Percentiles rank a stretch among this genome's conserved stretches.
Conservation (phyloP, 164 flowering plant genomes). For the Stephania cephalantha region DNA sequence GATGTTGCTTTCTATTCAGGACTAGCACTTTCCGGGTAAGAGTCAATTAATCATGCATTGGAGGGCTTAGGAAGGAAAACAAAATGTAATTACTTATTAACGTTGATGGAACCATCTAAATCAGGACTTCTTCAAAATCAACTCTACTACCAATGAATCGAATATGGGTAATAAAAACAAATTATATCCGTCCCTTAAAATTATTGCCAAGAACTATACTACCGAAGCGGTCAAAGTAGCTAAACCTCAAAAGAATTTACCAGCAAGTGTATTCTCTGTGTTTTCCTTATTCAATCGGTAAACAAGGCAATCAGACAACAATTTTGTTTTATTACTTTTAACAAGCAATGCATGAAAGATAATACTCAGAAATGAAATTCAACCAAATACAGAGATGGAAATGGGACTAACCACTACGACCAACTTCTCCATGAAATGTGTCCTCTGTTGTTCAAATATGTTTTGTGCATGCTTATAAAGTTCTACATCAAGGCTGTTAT, state of each 20-base stretch:
- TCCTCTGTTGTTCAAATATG: constrained; percentile 55
- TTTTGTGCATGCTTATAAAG: constrained; percentile 74
- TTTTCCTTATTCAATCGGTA: background rate
- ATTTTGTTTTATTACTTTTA: background rate
- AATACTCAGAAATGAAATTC: background rate
- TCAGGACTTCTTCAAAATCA: background rate
- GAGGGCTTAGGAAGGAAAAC: background rate
- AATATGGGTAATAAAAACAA: too few relatives aligned
- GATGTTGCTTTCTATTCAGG: background rate
- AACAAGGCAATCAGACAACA: background rate
- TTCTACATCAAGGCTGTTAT: constrained; percentile 80
- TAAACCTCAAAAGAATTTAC: background rate
- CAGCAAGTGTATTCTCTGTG: background rate
- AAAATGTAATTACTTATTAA: background rate
- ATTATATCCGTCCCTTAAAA: background rate
- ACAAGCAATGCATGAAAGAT: background rate
- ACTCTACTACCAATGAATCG: too few relatives aligned
- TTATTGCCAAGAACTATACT: background rate
- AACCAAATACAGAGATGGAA: constrained; percentile 1
- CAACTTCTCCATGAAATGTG: constrained; percentile 21
- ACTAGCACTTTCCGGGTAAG: background rate
- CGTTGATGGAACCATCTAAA: background rate
- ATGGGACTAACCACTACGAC: constrained; percentile 27
- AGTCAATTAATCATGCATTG: background rate
- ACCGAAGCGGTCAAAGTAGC: background rate